Evolutionary conservation across 331 rosid genomes (phyloP).

Genomic region (Acacia concinna): DNA sequence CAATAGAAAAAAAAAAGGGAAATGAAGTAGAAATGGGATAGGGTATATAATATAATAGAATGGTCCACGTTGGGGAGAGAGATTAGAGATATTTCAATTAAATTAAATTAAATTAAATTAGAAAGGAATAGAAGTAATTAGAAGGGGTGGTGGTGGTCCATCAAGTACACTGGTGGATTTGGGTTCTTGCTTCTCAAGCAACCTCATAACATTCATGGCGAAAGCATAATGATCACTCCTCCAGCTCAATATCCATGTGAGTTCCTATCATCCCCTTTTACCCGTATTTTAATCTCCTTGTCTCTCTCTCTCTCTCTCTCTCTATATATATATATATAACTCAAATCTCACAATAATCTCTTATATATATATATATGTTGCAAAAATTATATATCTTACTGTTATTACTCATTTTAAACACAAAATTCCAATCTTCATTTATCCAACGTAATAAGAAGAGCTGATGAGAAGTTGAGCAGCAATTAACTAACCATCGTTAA

Average conservation of each 20-base stretch:
- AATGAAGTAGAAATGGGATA: background rate
- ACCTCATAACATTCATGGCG: constrained; percentile 76
- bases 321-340: background rate
- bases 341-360: constrained; percentile 30
- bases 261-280: constrained; percentile 51
- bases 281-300: constrained; percentile 30
- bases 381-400: constrained; percentile 21
- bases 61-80: constrained; percentile 51
- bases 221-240: constrained; percentile 81
- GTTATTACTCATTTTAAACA: constrained; percentile 59
- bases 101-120: background rate
- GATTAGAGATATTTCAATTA: background rate
- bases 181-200: constrained; percentile 96
- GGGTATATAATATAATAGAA: background rate
- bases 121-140: constrained; percentile 39
- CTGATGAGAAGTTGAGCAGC: background rate
- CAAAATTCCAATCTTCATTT: constrained; percentile 30
- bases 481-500: background rate
- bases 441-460: constrained; percentile 20
- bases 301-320: constrained; percentile 21
- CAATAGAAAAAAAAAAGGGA: background rate
- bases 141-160: constrained; percentile 87
- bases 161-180: constrained; percentile 71
- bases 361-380: background rate
- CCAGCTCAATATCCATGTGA: constrained; percentile 90